Base-by-base conservation (phyloP, 192 early-diverging fungal species). In the Lobulomyces angularis region DNA sequence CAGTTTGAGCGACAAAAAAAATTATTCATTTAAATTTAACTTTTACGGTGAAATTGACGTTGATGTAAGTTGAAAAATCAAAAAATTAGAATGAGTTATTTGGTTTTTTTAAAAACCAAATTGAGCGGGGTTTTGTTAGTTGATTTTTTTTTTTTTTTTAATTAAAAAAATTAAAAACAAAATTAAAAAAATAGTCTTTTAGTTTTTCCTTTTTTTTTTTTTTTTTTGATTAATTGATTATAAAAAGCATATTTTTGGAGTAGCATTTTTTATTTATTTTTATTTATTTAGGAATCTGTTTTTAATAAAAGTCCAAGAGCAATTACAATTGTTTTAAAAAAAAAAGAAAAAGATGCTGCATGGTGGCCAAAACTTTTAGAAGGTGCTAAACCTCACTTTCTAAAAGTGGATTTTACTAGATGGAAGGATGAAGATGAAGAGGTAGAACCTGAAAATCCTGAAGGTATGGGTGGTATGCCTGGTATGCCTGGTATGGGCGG, bases 351-450 rank as follows among this genome's bases (percentile, higher is more conserved):
- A 35, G 63, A 44, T 24, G 58, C 76, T 41, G 37, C 42, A 20
- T 91, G 81, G 69, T 96, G 91, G 91, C 79, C 83, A 18, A 79
- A 86, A 38, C 64, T 96, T 53, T 70, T 67, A 40, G 79, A 87
- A 65, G 51, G 3, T 6, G 58, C 50, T 22, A 85, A 80, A 61
- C 55, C 61, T 37, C 67, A 74, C 56, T 96, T 71, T 38, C 46
- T 96, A 39, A 89, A 90, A 69, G 86, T 86, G 5, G 90, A 96
- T 53, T 96, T 96, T 56, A 48, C 71, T 34, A 78, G 62, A 50
- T 96, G 87, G 86, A 82, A 71, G 62, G 89, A 92, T 56, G 86
- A 88, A 52, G 86, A 92, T 56, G 89, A 96, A n/a, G 82, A 86
- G 19, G 89, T 87, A 22, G 82, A 85, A 6, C 79, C 67, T 35